Conservation (phyloP, 2,329 filamentous ascomycete species). For the Sclerotinia borealis region DNA sequence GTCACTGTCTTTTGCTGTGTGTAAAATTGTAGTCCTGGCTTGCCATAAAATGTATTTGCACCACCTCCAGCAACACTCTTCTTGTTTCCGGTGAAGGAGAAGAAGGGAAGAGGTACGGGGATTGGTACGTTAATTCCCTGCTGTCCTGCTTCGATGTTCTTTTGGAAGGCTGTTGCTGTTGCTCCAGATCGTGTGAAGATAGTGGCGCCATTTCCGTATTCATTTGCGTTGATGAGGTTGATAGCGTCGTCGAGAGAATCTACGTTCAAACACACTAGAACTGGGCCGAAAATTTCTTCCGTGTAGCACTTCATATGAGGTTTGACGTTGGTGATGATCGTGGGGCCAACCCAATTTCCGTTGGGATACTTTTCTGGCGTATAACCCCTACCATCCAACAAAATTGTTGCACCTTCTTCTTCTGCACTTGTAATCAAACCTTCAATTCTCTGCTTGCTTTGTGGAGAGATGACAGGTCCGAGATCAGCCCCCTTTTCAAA, state of each 20-base stretch:
- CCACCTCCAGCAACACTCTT: slow-evolving; percentile 88
- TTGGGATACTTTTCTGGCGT: slow-evolving; percentile 74
- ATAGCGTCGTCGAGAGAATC: slow-evolving; percentile 75
- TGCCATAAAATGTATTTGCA: slow-evolving; percentile 90
- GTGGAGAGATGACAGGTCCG: slow-evolving; percentile 73
- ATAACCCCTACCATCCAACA: slow-evolving; percentile 74
- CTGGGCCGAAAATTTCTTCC: slow-evolving; percentile 81
- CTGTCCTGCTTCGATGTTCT: slow-evolving; percentile 77
- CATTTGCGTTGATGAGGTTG: slow-evolving; percentile 75
- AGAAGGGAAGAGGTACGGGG: slow-evolving; percentile 60
- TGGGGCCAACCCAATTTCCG: slow-evolving; percentile 80
- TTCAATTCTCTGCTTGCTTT: slow-evolving; percentile 76
- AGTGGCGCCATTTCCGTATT: slow-evolving; percentile 80
- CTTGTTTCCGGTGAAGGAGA: slow-evolving; percentile 74
- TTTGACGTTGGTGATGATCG: slow-evolving; percentile 76
- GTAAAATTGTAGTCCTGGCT: slow-evolving; percentile 88
- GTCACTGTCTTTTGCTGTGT: slow-evolving; percentile 98
- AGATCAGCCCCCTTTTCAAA: slow-evolving; percentile 77
- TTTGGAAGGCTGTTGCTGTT: slow-evolving; percentile 72
- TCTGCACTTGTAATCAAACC: slow-evolving; percentile 69
- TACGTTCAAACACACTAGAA: slow-evolving; percentile 74
- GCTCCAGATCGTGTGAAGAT: slow-evolving; percentile 77
- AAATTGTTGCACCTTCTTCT: slow-evolving; percentile 72
- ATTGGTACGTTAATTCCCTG: slow-evolving; percentile 83
- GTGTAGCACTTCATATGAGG: slow-evolving; percentile 77